These are phyloP conservation scores for Chiua sp. DNA, from an alignment of 1,284 basidiomycete species.

Conservation along the genomic window DNA sequence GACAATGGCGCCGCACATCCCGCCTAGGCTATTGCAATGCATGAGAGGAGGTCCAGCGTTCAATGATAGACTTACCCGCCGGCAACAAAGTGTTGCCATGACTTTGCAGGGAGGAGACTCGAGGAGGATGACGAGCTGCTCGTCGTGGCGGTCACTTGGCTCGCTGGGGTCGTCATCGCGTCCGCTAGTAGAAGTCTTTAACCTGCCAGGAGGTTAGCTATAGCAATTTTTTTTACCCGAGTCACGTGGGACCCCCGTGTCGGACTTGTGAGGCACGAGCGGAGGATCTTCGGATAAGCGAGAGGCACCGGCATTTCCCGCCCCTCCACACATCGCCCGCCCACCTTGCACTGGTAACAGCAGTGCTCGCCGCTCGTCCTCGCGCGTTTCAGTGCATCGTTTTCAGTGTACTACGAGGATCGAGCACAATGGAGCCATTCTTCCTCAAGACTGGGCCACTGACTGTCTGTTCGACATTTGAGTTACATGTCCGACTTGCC, in stretches of 20 bases:
- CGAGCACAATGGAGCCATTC: no score
- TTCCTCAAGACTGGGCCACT: no score
- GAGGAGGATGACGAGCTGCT: conserved; percentile 24
- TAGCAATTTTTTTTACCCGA: conserved; percentile 5
- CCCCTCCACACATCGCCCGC: no score
- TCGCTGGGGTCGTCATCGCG: conserved; percentile 23
- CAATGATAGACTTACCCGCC: conserved; percentile 71
- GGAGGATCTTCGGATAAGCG: no score
- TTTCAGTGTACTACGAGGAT: no score
- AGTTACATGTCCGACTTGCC: no score
- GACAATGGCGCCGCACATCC: conserved; percentile 97
- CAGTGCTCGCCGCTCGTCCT: no score
- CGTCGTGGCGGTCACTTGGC: conserved; percentile 1
- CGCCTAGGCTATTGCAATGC: conserved; percentile 71
- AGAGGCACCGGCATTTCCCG: no score
- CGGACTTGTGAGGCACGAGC: no score
- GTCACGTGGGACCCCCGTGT: conserved; percentile 26
- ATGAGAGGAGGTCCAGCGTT: background rate
- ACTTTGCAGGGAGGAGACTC: conserved; percentile 68
- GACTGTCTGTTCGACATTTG: no score
- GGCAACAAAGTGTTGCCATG: conserved; percentile 85
- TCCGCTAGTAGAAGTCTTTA: background rate
- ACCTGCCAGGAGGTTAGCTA: background rate
- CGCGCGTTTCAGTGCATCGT: no score
- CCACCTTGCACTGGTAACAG: no score